Base-by-base conservation (phyloP, 1,139 yeast genomes). In the Hanseniaspora gamundiae region DNA sequence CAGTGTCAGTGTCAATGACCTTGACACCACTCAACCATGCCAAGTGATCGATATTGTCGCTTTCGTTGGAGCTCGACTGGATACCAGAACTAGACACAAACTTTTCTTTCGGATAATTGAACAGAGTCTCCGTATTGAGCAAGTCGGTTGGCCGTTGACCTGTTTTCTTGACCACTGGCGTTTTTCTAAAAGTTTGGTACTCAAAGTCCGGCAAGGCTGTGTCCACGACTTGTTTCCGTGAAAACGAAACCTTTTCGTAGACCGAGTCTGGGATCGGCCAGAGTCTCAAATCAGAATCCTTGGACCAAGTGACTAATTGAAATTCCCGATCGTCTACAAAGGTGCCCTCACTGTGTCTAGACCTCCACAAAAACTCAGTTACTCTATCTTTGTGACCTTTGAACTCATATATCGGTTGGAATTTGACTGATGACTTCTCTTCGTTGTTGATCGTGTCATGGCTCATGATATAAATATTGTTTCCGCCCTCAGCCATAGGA, bases 1-100 rank as follows among this genome's bases (percentile, higher is more conserved):
- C 56, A n/a, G 65, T 76, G 26, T 51, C 50, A 10, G 51, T 48
- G 40, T 55, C 51, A 41, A 57, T 56, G 56, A 74, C 77, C 45
- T 91, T 69, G 6, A 91, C 94, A 41, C 97, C 97, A 0, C 95
- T 80, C 38, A 91, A 80, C 98, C 98, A 91, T 51, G 81, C 79
- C 48, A 91, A 66, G 57, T 88, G 95, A 51, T 79, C 79, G 33
- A 75, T 61, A 47, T 74, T 72, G 43, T 57, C 62, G 16, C 27
- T 33, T 46, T 50, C 48, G 8, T 48, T 48, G 26, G 51, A 54
- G 1, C 47, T 48, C 29, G 38, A 27, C 8, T 42, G 42, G 21
- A 55, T 40, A 3, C 69, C 67, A 19, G 68, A 59, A 21, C 60
- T 60, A 2, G 71, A 60, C 2, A 66, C 66, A 43, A 67, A 64